Evolutionary conservation across 1,284 basidiomycete genomes (phyloP), one percentile per base, ranked within the genome.

Genomic region (Leucoagaricus sp.): DNA sequence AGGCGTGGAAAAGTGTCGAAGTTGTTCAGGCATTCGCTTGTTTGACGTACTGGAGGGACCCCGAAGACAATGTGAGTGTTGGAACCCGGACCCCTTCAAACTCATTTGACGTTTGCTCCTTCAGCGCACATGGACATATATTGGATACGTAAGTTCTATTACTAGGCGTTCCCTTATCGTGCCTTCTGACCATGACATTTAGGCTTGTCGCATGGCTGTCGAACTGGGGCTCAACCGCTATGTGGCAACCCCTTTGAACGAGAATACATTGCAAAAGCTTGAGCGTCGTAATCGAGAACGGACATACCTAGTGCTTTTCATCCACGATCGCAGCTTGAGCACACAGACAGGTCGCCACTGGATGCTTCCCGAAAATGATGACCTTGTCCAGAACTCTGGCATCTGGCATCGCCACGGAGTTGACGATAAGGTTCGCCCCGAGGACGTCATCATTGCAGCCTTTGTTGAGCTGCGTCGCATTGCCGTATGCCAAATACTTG

Each of bases 181-280:
- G 6, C 17, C 50, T 57, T 60, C 48, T 58, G 46, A 59, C 58
- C 49, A 57, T 58, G 33, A 58, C 51, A 56, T 31, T n/a, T 33
- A 89, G 87, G 87, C 90, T n/a, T 89, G 87, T 67, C 86, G 90
- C 50, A 91, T 93, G 89, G 88, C 91, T 17, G 84, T 93, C 29
- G 89, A 92, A 66, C 79, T 93, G 40, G 83, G 84, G 33, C 75
- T 93, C 25, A 93, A 93, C 69, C 82, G 84, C 46, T 89, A 83
- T 67, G 67, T 84, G 48, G 66, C 79, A 13, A 71, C 76, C 38
- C 81, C 82, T 8, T 60, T 71, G 6, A 74, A 81, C 59, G 90
- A 93, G 70, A 80, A 80, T 2, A 81, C 84, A 29, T 73, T 84
- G 26, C 84, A 89, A 64, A 69, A 79, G 57, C 76, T 84, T 33